Conservation (phyloP, 768 basidiomycete genomes). For the Hygrophorus russula region DNA sequence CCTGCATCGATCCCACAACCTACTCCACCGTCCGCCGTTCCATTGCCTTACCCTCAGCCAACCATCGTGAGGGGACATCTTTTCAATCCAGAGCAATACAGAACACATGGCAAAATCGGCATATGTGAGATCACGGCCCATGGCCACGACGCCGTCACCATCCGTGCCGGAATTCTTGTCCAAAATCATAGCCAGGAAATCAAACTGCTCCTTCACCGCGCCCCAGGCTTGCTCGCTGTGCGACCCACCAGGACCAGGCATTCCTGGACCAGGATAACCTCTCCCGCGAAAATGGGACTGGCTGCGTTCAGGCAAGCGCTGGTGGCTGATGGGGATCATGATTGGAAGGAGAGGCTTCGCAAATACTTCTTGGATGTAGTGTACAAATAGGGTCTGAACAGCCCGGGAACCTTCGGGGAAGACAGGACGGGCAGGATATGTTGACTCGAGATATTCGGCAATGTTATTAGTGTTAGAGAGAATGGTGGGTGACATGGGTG, state of each 20-base stretch:
- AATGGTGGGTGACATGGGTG: constrained; percentile 33
- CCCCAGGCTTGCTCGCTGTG: constrained; percentile 57
- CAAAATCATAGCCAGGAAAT: constrained; percentile 51
- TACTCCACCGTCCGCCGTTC: constrained; percentile 59
- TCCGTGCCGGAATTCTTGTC: constrained; percentile 55
- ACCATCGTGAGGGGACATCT: constrained; percentile 61
- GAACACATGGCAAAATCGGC: constrained; percentile 69
- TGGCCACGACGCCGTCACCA: constrained; percentile 51
- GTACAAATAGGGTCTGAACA: constrained; percentile 57
- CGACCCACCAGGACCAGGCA: constrained; percentile 19
- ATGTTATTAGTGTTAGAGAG: constrained; percentile 52
- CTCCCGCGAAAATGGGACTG: constrained; percentile 36
- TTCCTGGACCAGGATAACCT: constrained; percentile 6
- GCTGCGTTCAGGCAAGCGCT: constrained; percentile 42
- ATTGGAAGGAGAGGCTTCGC: constrained; percentile 56
- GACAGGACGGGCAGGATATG: constrained; percentile 59
- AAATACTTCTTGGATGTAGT: constrained; percentile 57
- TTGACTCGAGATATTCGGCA: constrained; percentile 59
- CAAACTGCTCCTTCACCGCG: constrained; percentile 54
- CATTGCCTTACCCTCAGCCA: constrained; percentile 61
- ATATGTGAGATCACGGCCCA: constrained; percentile 57
- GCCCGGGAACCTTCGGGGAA: constrained; percentile 64
- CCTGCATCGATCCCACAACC: constrained; percentile 49
- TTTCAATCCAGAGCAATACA: constrained; percentile 63
- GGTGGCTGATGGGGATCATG: constrained; percentile 59